These are phyloP conservation scores for Colletotrichum lindemuthianum DNA, from an alignment of 2,329 filamentous ascomycete genomes.

Conservation along the genomic window DNA sequence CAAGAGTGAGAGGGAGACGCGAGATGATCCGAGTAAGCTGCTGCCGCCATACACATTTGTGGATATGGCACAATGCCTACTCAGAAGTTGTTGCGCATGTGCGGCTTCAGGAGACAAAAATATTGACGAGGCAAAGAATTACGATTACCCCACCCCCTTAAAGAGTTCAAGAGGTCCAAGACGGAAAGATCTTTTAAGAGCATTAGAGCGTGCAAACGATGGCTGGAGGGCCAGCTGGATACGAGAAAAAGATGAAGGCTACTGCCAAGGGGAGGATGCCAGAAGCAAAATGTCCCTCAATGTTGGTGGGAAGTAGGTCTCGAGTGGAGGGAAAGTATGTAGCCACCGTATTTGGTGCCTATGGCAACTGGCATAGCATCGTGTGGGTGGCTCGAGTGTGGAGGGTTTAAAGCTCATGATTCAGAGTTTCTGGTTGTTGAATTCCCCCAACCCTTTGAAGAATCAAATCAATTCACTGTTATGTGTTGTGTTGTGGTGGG, in stretches of 20 bases:
- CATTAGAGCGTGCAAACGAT: slow-evolving; percentile 37
- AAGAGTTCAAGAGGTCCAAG: slow-evolving; percentile 34
- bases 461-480: slow-evolving; percentile 24
- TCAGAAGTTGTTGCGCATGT: slow-evolving; percentile 26
- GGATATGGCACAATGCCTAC: slow-evolving; percentile 29
- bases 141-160: slow-evolving; percentile 32
- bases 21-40: slow-evolving; percentile 35
- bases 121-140: slow-evolving; percentile 36
- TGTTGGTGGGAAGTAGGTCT: slow-evolving; percentile 17
- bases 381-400: slow-evolving; percentile 22
- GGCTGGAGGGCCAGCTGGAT: slow-evolving; percentile 33
- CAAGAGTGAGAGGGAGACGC: slow-evolving; percentile 32
- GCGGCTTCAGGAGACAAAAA: slow-evolving; percentile 29
- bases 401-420: slow-evolving; percentile 25
- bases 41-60: slow-evolving; percentile 25
- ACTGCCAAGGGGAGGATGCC: slow-evolving; percentile 13
- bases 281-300: slow-evolving; percentile 17
- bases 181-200: slow-evolving; percentile 34
- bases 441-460: slow-evolving; percentile 24
- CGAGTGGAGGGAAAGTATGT: slow-evolving; percentile 14
- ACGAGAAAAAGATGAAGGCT: slow-evolving; percentile 23
- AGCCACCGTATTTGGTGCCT: slow-evolving; percentile 4
- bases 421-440: slow-evolving; percentile 26
- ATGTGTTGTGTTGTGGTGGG: too few species aligned
- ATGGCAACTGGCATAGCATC: slow-evolving; percentile 30